Base-by-base conservation (phyloP, 169 alveolate genomes). In the Eimeria tenella region DNA sequence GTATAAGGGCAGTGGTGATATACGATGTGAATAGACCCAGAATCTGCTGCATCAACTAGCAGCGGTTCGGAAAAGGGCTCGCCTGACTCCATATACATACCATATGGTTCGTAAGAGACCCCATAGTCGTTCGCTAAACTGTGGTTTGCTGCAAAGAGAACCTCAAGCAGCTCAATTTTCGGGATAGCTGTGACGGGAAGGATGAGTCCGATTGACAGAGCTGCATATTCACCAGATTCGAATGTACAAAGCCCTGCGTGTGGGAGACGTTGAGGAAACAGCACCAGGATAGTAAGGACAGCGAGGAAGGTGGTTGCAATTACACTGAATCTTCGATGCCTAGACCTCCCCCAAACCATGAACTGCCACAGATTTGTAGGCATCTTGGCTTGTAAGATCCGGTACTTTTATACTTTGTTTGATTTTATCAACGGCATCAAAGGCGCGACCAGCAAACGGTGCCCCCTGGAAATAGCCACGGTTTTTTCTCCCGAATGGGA, bases 111-210 rank as follows among this genome's bases (percentile, higher is more conserved):
- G 53, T 83, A 83, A 9, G 91, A 83, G 21, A 62, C 91, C 25
- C 91, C 91, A 62, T 83, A 83, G 79, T 83, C 91, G 56, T 77
- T 83, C 17, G 91, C 91, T 83, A 83, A 31, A 9, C 91, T 83
- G 62, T 83, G 91, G 53, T 83, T 83, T 25, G 63, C 91, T 1
- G 91, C 91, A 83, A 83, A 83, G 70, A 56, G 53, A 56, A 83
- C 79, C 91, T 83, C 91, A 4, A 83, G 91, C 49, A 83, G 77
- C 79, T 83, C 91, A 17, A 83, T 77, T 60, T 83, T 83, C 17
- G 91, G 91, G 49, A 83, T 55, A 4, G 91, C 77, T 15, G 62
- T 77, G 25, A 42, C 79, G 50, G 31, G 91, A 56, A 83, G 53
- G 52, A 62, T 53, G 11, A 62, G 15, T 31, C 91, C 91, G 17